These are phyloP conservation scores for Martiniozyma abietophila DNA, from an alignment of 805 yeast species.

Conservation along the genomic window DNA sequence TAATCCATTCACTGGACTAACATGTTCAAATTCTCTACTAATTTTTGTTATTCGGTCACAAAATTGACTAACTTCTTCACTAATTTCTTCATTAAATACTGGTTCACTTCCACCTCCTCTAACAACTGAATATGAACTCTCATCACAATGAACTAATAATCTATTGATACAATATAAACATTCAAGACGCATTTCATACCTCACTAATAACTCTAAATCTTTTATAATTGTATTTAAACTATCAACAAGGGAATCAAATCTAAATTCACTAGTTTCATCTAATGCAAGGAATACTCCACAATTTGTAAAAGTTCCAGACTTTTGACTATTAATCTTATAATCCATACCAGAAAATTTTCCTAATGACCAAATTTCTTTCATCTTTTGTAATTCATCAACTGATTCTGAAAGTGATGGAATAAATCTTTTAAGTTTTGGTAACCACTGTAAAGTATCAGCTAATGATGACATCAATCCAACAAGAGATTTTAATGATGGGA, in stretches of 20 bases:
- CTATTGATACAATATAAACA: constrained; percentile 10
- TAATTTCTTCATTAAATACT: constrained; percentile 9
- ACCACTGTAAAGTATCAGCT: constrained; percentile 50
- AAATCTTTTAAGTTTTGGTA: constrained; percentile 43
- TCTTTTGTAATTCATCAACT: constrained; percentile 13
- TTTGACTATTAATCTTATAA: background rate
- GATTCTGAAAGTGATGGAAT: constrained; percentile 13
- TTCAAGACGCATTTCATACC: constrained; percentile 43
- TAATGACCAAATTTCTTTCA: constrained; percentile 25
- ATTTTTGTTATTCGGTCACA: constrained; percentile 12
- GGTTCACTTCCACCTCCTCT: background rate
- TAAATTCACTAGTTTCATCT: constrained; percentile 19
- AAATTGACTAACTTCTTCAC: constrained; percentile 11
- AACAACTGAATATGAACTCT: background rate
- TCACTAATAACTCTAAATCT: constrained; percentile 36
- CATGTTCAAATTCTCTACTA: constrained; percentile 10
- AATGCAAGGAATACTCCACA: constrained; percentile 19
- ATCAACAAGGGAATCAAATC: constrained; percentile 30
- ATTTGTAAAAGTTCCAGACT: background rate
- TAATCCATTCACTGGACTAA: constrained; percentile 5
- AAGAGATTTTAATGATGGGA: constrained; percentile 40
- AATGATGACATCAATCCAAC: constrained; percentile 46
- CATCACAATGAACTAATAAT: constrained; percentile 5
- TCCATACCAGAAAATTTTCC: constrained; percentile 10
- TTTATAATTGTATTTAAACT: constrained; percentile 29